Evolutionary conservation across 148 eudicot species (phyloP), one percentile per base, ranked within the genome.

Genomic region (Fagopyrum tataricum): DNA sequence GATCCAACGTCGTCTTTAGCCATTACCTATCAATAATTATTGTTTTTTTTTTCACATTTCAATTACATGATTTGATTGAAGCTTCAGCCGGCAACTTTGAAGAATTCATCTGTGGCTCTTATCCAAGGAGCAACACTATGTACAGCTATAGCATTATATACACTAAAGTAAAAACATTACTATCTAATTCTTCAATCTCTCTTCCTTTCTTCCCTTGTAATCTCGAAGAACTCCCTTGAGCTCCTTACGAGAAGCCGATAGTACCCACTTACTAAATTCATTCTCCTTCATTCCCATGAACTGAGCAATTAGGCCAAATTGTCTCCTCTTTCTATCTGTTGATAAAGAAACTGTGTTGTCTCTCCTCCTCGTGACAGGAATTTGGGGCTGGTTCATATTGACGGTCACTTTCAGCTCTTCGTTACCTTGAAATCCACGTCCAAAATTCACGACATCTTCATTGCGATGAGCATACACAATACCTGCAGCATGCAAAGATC

Each of bases 381-480:
- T 37, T 61, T 13, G 71, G 52, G 83, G 55, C 71, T 82, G 79
- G 59, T 26, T 76, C 37, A 23, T 7, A 71, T 49, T 73, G 48
- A 80, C 68, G 17, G 56, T 14, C 37, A 44, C 56, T 15, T 44
- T 58, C 44, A 55, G 58, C 46, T 76, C 76, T 75, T 70, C 51
- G 56, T 72, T 39, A n/a, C 18, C 76, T 70, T 76, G 74, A 41
- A 6, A 59, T 21, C 80, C 81, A 24, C 80, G 77, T 73, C 91
- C 81, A 53, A 74, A 68, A 81, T 90, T 91, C 48, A 95, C 87
- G 46, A 95, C 72, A 68, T 95, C 89, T 80, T 88, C 96, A 68
- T 91, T 87, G 6, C 96, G 93, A 79, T 95, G 98, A 71, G 96
- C 87, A 81, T 95, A 91, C 44, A 91, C 79, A 75, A 90, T 85